Percentiles rank a stretch among this genome's conserved stretches.
Conservation (phyloP, 2,329 filamentous ascomycete species). For the Macrophomina tecta region DNA sequence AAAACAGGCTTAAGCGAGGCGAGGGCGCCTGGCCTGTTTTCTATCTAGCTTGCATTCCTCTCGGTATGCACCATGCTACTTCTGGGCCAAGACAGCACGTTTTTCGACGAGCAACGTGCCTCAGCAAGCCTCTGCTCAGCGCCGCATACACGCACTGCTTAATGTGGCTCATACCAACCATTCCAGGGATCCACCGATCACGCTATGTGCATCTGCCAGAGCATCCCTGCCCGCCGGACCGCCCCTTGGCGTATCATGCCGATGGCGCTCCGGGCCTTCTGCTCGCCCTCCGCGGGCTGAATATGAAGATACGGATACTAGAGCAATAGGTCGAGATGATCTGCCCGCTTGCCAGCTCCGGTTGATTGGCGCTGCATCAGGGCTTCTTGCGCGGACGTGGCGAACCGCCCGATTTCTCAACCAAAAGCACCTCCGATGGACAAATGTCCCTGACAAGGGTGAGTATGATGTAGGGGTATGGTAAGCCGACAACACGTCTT, state of each 20-base stretch:
- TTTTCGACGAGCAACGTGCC: background rate
- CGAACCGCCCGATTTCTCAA: constrained; percentile 25
- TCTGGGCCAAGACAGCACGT: constrained; percentile 12
- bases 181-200: constrained; percentile 18
- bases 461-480: constrained; percentile 20
- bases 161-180: constrained; percentile 25
- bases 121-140: background rate
- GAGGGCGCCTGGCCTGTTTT: too few species aligned
- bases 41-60: too few species aligned
- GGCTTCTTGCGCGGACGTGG: constrained; percentile 8
- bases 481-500: constrained; percentile 3
- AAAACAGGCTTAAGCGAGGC: too few species aligned
- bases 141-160: background rate
- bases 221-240: constrained; percentile 8
- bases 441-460: constrained; percentile 25
- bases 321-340: constrained; percentile 18
- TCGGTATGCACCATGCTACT: constrained; percentile 10
- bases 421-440: constrained; percentile 11
- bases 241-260: constrained; percentile 8
- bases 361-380: constrained; percentile 14
- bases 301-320: constrained; percentile 20
- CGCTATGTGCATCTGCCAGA: constrained; percentile 20
- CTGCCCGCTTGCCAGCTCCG: constrained; percentile 23
- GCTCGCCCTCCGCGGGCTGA: constrained; percentile 11
- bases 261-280: too few species aligned